Conservation (phyloP, 2,329 filamentous ascomycete genomes). For the Fusarium sp. region DNA sequence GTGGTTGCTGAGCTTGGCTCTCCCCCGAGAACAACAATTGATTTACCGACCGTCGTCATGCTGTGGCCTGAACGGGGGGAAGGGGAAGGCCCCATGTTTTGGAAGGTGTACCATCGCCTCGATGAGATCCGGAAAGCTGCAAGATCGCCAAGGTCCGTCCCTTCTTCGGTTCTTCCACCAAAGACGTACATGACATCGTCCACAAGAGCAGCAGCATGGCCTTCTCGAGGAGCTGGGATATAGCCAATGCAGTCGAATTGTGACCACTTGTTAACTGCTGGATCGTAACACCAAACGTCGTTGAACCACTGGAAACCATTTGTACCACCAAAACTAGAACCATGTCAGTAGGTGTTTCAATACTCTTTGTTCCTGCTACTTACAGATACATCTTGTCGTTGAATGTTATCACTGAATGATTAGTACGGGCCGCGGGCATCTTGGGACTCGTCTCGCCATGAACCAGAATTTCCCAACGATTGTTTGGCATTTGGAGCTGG, state of each 20-base stretch:
- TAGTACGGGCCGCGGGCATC: constrained; percentile 89
- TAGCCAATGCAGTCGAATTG: constrained; percentile 97
- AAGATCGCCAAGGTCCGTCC: constrained; percentile 89
- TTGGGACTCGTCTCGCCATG: constrained; percentile 64
- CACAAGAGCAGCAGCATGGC: constrained; percentile 91
- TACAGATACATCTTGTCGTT: constrained; percentile 95
- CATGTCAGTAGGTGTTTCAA: constrained; percentile 19
- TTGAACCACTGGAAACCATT: constrained; percentile 99
- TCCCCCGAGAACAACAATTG: constrained; percentile 90
- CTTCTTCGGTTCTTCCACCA: constrained; percentile 93
- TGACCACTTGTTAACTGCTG: constrained; percentile 82
- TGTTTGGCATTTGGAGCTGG: constrained; percentile 88
- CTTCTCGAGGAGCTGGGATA: constrained; percentile 92
- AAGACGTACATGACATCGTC: constrained; percentile 99
- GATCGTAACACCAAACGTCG: constrained; percentile 97
- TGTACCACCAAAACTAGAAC: constrained; percentile 87
- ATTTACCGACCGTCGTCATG: constrained; percentile 95
- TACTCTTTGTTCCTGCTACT: constrained; percentile 52
- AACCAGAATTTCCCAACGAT: constrained; percentile 94
- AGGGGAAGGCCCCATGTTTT: constrained; percentile 98
- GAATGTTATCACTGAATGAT: constrained; percentile 91
- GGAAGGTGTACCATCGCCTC: constrained; percentile 97
- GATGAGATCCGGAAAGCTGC: constrained; percentile 82
- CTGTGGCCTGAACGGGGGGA: constrained; percentile 95
- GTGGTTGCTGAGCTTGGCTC: constrained; percentile 90